Base-by-base conservation (phyloP, 371 early-diverging fungal genomes). In the Parasitella parasitica region DNA sequence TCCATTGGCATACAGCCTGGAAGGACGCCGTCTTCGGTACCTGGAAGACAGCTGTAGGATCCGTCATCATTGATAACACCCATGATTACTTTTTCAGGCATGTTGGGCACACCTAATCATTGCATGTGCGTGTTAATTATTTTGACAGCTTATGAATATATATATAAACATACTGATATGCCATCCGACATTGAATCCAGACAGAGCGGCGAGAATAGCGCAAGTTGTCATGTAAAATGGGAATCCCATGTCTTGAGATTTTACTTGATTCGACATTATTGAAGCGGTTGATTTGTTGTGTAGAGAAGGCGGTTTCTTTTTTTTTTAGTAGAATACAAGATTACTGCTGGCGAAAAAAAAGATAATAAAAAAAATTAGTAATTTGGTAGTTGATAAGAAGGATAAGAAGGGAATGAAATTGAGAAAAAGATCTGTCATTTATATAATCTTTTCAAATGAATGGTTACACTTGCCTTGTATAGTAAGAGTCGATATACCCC, bases 161-260 rank as follows among this genome's bases (percentile, higher is more conserved):
- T 32, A 24, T 26, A 38, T 18, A 51, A 43, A 62, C 71, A 38
- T 72, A 77, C 78, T 70, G 56, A 77, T 77, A 60, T 72, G 72
- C 78, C 78, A 77, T 41, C 78, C 78, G 35, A 77, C 75, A 26
- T 74, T 72, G 35, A 77, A 70, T n/a, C 78, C 78, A 22, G 78
- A 74, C 18, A 77, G 37, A 35, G 78, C 78, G 12, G 78, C 78
- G 46, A 77, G 55, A 30, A 39, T 12, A 35, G 75, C 78, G 64
- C 78, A 77, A 13, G 50, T 37, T 58, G 69, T 69, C 75, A 75
- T 74, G 22, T 75, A 77, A 5, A 59, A 13, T 6, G 75, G 68
- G 37, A 77, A 77, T 6, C 71, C 69, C 43, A 75, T 34, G 35
- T 77, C 78, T 57, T 75, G 70, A 50, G 78, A 77, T 50, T 70